Evolutionary conservation across 2,329 filamentous ascomycete genomes (phyloP).

Genomic region (Claviceps fusiformis): DNA sequence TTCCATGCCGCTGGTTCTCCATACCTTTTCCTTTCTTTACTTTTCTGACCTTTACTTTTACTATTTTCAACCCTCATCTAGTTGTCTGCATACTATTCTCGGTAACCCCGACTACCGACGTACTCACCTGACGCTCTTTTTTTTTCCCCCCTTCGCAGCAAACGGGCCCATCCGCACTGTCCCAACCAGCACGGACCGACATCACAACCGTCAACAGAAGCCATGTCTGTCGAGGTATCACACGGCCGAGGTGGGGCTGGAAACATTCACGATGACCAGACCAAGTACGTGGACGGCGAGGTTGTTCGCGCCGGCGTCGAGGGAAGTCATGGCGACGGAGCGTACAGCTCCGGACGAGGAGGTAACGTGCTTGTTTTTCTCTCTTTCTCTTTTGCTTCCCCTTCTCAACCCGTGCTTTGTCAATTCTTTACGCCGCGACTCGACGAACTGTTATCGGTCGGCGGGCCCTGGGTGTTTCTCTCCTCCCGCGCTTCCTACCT

Average conservation of each 20-base stretch:
- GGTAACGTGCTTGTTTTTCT: constrained; percentile 25
- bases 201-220: not conserved
- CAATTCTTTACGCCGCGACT: not conserved
- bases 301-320: constrained; percentile 41
- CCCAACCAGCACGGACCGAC: not conserved
- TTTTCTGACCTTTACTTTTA: not conserved
- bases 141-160: too few species aligned
- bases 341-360: constrained; percentile 45
- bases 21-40: not conserved
- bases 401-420: too few species aligned
- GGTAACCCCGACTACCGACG: too few species aligned
- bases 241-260: constrained; percentile 49
- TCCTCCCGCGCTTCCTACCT: too few species aligned
- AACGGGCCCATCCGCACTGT: too few species aligned
- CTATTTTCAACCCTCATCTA: too few species aligned
- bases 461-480: too few species aligned
- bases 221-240: constrained; percentile 35
- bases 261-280: constrained; percentile 45
- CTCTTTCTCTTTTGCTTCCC: not conserved
- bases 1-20: not conserved
- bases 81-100: too few species aligned
- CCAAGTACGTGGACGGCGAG: constrained; percentile 47
- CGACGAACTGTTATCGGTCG: too few species aligned
- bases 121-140: too few species aligned
- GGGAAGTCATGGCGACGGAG: constrained; percentile 44